phyloP scores from a whole-genome alignment of 805 yeast genomes.

The Limtongia smithiae region DNA sequence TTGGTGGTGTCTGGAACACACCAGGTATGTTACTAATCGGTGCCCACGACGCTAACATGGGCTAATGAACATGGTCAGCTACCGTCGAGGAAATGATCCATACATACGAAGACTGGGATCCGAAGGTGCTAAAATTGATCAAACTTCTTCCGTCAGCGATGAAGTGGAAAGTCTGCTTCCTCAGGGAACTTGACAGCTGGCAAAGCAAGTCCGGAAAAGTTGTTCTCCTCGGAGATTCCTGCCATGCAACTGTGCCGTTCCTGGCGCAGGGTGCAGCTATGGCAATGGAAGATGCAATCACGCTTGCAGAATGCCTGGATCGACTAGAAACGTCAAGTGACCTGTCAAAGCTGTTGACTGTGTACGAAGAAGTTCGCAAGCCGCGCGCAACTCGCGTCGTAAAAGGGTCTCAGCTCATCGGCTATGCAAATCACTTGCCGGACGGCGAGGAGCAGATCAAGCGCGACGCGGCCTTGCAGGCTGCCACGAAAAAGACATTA shows the following conservation, averaged over 20 bases:
- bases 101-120: slow-evolving; percentile 35
- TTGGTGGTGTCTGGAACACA: slow-evolving; percentile 3
- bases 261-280: slow-evolving; percentile 25
- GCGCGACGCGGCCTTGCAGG: slow-evolving; percentile 5
- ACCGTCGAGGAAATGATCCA: slow-evolving; percentile 31
- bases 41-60: no score
- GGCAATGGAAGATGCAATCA: slow-evolving; percentile 18
- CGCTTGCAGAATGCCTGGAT: slow-evolving; percentile 9
- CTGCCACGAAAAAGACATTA: not conserved
- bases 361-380: slow-evolving; percentile 15
- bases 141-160: slow-evolving; percentile 27
- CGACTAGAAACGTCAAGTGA: not conserved
- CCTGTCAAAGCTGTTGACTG: slow-evolving; percentile 1
- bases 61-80: no score
- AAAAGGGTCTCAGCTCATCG: slow-evolving; percentile 6
- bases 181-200: slow-evolving; percentile 34
- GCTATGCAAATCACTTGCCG: slow-evolving; percentile 5
- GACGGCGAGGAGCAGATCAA: slow-evolving; percentile 10
- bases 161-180: slow-evolving; percentile 35
- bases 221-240: slow-evolving; percentile 39
- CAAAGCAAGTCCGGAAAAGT: slow-evolving; percentile 34
- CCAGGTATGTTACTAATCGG: no score
- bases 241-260: slow-evolving; percentile 40
- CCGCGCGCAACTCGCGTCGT: slow-evolving; percentile 16
- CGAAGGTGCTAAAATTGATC: slow-evolving; percentile 29